Conservation (phyloP, 257 asterid species). For the Solanum paucissectum region DNA sequence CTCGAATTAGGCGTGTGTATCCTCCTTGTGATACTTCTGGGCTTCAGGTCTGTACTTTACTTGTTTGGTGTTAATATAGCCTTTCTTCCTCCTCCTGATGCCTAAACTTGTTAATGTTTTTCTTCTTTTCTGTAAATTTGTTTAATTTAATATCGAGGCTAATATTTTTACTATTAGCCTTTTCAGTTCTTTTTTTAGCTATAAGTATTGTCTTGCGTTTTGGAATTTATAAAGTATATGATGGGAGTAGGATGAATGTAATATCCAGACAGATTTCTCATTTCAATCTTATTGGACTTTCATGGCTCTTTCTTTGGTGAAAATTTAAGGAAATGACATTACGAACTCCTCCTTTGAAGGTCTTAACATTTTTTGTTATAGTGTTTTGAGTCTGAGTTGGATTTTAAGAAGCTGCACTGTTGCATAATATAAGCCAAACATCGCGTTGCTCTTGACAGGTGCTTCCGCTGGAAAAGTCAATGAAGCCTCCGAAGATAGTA, state of each 20-base stretch:
- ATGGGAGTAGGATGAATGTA: neutral
- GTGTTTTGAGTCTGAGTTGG: neutral
- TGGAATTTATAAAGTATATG: neutral
- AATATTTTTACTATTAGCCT: neutral
- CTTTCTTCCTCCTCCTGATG: neutral
- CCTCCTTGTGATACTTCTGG: slow-evolving; percentile 96
- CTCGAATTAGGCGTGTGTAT: slow-evolving; percentile 61
- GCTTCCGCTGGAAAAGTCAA: slow-evolving; percentile 60
- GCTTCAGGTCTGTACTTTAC: slow-evolving; percentile 54
- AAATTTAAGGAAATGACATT: neutral
- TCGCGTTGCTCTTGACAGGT: slow-evolving; percentile 23
- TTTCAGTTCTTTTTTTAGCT: neutral
- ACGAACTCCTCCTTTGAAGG: neutral
- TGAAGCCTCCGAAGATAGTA: slow-evolving; percentile 54
- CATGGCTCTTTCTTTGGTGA: neutral
- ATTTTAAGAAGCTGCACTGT: neutral
- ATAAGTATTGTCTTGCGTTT: neutral
- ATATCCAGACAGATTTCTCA: neutral
- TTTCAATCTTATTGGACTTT: neutral
- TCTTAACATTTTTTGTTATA: neutral
- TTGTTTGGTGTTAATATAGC: neutral
- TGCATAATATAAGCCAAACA: neutral
- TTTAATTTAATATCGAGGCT: neutral
- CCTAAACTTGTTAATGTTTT: neutral
- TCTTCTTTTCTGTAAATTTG: neutral